A percentile compares a stretch with the other conserved stretches of the same genome.
Conservation (phyloP, 1,284 basidiomycete genomes). For the Golubevia pallescens region DNA sequence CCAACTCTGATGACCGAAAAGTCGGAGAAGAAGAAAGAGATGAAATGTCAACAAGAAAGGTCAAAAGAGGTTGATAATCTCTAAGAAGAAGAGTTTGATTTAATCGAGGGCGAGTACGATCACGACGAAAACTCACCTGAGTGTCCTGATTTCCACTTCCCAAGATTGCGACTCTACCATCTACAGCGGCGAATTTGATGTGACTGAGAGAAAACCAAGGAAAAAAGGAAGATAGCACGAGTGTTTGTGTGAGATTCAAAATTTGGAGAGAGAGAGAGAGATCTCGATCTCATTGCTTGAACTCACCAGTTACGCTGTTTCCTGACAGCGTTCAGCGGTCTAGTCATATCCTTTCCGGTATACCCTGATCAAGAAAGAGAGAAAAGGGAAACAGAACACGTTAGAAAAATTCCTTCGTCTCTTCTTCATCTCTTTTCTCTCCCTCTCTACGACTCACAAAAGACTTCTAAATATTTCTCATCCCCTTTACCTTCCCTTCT, state of each 20-base stretch:
- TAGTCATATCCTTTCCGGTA: constrained; percentile 74
- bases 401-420: too few relatives aligned
- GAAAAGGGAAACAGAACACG: neutral
- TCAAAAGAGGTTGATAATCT: neutral
- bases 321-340: constrained; percentile 75
- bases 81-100: too few relatives aligned
- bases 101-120: constrained; percentile 11
- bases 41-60: neutral
- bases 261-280: too few relatives aligned
- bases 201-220: neutral
- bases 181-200: constrained; percentile 76
- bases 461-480: constrained; percentile 71
- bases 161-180: constrained; percentile 74
- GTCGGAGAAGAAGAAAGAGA: neutral
- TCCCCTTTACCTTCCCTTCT: constrained; percentile 48
- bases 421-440: too few relatives aligned
- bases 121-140: constrained; percentile 36
- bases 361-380: constrained; percentile 64
- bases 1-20: constrained; percentile 70
- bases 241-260: too few relatives aligned
- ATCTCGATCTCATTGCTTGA: too few relatives aligned
- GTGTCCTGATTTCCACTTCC: constrained; percentile 73
- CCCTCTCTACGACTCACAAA: constrained; percentile 66
- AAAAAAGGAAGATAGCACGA: neutral
- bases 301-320: constrained; percentile 82